phyloP scores from a whole-genome alignment of 139 green algal genomes.

The Micractinium sp. region DNA sequence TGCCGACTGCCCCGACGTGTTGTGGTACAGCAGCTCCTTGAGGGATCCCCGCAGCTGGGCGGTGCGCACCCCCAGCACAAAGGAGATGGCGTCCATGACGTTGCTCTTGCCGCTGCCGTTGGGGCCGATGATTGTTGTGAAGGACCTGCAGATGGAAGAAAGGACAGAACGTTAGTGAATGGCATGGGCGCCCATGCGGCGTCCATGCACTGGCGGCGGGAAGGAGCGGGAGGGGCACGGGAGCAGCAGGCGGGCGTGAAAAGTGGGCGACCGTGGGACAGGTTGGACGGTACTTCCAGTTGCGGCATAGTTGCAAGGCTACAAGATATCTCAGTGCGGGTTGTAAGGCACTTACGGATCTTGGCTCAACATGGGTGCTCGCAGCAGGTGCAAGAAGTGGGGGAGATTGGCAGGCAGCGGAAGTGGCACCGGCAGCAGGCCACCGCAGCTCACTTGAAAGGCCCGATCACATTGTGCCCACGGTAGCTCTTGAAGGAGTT shows the following conservation, averaged over 20 bases:
- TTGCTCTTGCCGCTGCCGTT: conserved; percentile 97
- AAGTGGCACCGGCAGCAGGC: neutral
- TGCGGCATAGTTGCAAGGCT: too few relatives aligned
- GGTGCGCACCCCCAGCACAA: conserved; percentile 95
- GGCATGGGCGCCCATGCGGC: too few relatives aligned
- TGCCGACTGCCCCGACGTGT: conserved; percentile 53
- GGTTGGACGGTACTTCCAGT: too few relatives aligned
- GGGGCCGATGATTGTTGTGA: conserved; percentile 96
- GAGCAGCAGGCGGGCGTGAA: neutral
- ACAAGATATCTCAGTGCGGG: too few relatives aligned
- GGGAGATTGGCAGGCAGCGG: neutral
- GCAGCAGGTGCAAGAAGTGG: neutral
- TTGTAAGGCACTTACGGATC: too few relatives aligned
- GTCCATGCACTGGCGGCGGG: neutral
- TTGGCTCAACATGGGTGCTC: neutral
- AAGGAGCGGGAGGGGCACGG: neutral
- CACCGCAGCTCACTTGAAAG: conserved; percentile 70
- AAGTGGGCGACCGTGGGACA: too few relatives aligned
- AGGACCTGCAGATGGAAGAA: conserved; percentile 51
- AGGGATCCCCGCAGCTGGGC: conserved; percentile 81
- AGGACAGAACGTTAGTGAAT: neutral
- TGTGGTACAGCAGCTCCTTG: conserved; percentile 93
- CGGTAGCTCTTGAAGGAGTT: conserved; percentile 97
- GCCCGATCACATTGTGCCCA: conserved; percentile 87
- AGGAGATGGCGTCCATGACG: conserved; percentile 98